Evolutionary conservation across 2,329 filamentous ascomycete genomes (phyloP).

Genomic region (Torrubiellomyces zombiae): DNA sequence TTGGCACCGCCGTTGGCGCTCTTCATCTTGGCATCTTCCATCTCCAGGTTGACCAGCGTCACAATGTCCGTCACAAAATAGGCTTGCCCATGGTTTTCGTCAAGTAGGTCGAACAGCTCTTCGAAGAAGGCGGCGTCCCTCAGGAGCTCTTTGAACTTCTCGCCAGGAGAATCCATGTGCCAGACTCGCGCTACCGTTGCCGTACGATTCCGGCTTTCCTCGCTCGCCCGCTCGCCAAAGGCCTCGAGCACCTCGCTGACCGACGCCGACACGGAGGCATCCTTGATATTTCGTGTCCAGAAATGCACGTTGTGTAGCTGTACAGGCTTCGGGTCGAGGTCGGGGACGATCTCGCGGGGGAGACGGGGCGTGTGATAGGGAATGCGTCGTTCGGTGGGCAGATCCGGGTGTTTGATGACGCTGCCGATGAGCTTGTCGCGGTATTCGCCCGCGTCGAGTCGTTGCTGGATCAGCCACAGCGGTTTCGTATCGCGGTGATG

Average conservation of each 20-base stretch:
- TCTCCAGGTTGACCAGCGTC: constrained; percentile 11
- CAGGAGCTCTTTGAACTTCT: constrained; percentile 13
- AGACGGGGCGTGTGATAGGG: constrained; percentile 8
- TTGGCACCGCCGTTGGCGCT: constrained; percentile 5
- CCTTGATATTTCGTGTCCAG: constrained; percentile 12
- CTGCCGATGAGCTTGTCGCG: constrained; percentile 14
- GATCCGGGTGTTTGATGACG: constrained; percentile 12
- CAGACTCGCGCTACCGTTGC: constrained; percentile 13
- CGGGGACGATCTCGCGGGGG: constrained; percentile 9
- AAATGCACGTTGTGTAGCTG: constrained; percentile 12
- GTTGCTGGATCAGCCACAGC: constrained; percentile 13
- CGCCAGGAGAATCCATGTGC: constrained; percentile 14
- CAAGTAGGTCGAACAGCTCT: constrained; percentile 12
- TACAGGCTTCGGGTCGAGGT: constrained; percentile 12
- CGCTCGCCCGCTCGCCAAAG: constrained; percentile 10
- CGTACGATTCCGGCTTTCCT: constrained; percentile 7
- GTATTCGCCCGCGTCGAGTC: constrained; percentile 12
- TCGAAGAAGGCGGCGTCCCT: constrained; percentile 11
- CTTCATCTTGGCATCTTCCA: constrained; percentile 5
- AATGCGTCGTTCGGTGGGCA: constrained; percentile 11
- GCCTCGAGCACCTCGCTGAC: constrained; percentile 11
- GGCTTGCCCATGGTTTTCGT: constrained; percentile 8
- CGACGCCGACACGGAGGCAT: constrained; percentile 9
- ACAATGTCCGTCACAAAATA: constrained; percentile 14
- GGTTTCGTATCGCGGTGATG: constrained; percentile 9